A percentile compares a stretch with the other conserved stretches of the same genome.
Evolutionary conservation across 495 filamentous ascomycete genomes (phyloP).

Genomic region (Penicillium lagena): DNA sequence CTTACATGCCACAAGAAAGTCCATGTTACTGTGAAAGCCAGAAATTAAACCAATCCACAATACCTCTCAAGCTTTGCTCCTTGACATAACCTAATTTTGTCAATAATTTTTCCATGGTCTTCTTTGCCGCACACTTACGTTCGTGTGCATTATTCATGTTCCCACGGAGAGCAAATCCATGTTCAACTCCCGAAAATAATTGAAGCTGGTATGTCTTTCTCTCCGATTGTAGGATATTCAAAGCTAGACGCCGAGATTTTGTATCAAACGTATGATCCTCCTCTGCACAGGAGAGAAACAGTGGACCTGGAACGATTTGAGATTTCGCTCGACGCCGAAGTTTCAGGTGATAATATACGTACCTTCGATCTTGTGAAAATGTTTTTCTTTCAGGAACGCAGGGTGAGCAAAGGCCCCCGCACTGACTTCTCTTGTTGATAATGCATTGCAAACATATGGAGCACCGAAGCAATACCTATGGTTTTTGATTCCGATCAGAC

Average conservation of each 20-base stretch:
- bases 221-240: not conserved
- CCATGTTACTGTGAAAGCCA: not conserved
- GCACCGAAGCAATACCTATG: conserved; percentile 3
- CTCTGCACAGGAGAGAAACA: conserved; percentile 4
- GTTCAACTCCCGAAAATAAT: conserved; percentile 2
- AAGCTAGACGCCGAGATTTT: conserved; percentile 1
- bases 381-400: not conserved
- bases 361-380: not conserved
- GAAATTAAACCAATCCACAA: conserved; percentile 2
- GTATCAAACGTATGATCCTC: conserved; percentile 3
- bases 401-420: conserved; percentile 2
- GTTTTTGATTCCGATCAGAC: not conserved
- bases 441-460: conserved; percentile 1
- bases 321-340: too few relatives aligned
- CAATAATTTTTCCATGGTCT: not conserved
- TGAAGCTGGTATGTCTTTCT: not conserved
- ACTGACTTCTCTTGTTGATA: not conserved
- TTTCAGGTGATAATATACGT: not conserved
- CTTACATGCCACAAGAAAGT: too few relatives aligned
- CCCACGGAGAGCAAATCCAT: conserved; percentile 6
- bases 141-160: conserved; percentile 2
- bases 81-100: not conserved
- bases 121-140: not conserved
- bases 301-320: not conserved
- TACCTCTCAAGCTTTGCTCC: not conserved